phyloP scores from a whole-genome alignment of 1,284 basidiomycete species.

The Sporisorium exsertum region DNA sequence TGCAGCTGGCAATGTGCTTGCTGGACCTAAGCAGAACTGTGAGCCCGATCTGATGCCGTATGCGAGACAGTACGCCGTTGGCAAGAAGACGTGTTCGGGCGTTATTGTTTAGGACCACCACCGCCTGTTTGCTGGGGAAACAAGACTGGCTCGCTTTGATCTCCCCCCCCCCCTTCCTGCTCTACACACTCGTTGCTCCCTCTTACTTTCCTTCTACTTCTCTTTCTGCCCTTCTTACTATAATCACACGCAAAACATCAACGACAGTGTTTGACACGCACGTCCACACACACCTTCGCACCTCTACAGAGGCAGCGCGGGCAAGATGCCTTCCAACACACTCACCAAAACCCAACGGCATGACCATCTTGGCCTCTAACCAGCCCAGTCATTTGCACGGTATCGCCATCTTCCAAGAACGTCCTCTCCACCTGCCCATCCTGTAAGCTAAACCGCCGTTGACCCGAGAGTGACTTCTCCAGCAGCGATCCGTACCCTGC shows the following conservation, averaged over 20 bases:
- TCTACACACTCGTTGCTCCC: background rate
- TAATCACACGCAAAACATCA: too few relatives aligned
- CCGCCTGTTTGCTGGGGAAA: too few relatives aligned
- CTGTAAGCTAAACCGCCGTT: conserved; percentile 5
- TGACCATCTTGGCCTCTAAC: background rate
- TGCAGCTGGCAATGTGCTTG: conserved; percentile 9
- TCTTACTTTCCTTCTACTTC: too few relatives aligned
- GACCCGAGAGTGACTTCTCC: conserved; percentile 24
- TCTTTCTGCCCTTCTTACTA: too few relatives aligned
- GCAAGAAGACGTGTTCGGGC: conserved; percentile 38
- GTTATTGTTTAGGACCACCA: too few relatives aligned
- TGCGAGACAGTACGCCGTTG: conserved; percentile 25
- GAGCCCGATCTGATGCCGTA: conserved; percentile 47
- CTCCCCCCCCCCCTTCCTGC: too few relatives aligned
- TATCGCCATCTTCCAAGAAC: conserved; percentile 34
- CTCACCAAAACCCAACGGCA: conserved; percentile 34
- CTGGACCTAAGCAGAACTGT: conserved; percentile 39
- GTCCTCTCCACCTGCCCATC: conserved; percentile 10
- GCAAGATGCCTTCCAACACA: conserved; percentile 16
- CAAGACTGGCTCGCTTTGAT: too few relatives aligned
- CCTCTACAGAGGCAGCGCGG: conserved; percentile 23
- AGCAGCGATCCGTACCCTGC: conserved; percentile 26
- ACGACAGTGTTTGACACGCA: too few relatives aligned
- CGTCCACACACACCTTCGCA: too few relatives aligned
- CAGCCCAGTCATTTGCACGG: conserved; percentile 10